Base-by-base conservation (phyloP, 768 basidiomycete species). In the Boletus vinaceobasis region DNA sequence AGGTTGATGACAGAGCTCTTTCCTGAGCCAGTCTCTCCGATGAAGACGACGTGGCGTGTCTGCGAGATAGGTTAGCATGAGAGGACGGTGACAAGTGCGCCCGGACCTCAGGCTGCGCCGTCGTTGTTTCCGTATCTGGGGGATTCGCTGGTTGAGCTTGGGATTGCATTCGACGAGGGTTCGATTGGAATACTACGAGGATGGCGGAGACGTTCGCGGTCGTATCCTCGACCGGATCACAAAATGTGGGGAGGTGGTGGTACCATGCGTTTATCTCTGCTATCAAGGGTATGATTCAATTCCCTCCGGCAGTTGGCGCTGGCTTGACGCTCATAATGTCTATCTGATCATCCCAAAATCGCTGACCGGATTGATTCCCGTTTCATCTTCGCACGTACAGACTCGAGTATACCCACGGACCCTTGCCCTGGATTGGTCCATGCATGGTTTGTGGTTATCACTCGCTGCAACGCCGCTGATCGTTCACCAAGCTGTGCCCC, bases 1-100 rank as follows among this genome's bases (percentile, higher is more conserved):
- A 79, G 71, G 48, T 78, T 79, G 55, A 79, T 65, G 21, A 78
- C 59, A 0, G 74, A 76, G 56, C 75, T 76, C 60, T 79, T 79
- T 10, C 74, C 68, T 1, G 60, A 55, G 39, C 68, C 70, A 1
- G 58, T 64, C 44, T 70, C 70, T 31, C 70, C 73, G 45, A 79
- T 75, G 51, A 65, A 75, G 36, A 69, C 67, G 46, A 59, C 71
- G 7, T 77, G 74, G 49, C 65, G 64, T 13, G 10, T 40, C 63
- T 63, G 43, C 29, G 48, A 39, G 42, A 26, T 15, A 19, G 35
- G 38, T 60, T 3, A 63, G 57, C 37, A 9, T n/a, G 6, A 7
- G 37, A 15, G 7, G 37, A 38, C 37, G 37, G 37, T 8, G 37
- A 38, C n/a, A 17, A 38, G 7, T n/a, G 4, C 7, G 37, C 37